Conservation (phyloP, 139 green algal genomes). For the Limnomonas spitsbergensis region DNA sequence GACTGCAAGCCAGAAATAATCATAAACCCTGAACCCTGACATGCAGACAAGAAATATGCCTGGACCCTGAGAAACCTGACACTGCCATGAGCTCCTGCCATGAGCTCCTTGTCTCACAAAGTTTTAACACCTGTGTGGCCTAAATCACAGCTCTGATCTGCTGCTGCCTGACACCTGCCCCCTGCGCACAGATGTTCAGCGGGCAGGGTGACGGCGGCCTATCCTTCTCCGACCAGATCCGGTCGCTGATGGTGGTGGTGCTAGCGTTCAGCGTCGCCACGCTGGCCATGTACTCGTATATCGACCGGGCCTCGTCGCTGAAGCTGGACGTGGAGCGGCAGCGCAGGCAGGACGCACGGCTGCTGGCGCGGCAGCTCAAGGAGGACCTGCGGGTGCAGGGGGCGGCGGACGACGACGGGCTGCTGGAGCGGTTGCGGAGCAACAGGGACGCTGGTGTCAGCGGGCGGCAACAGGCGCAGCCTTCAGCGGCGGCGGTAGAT, state of each 20-base stretch:
- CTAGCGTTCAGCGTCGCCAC: conserved; percentile 29
- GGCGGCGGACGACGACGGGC: not conserved
- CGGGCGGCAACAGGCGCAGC: not conserved
- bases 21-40: too few relatives aligned
- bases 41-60: too few relatives aligned
- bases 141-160: too few relatives aligned
- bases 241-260: conserved; percentile 41
- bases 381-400: conserved; percentile 19
- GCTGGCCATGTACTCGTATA: conserved; percentile 37
- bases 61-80: too few relatives aligned
- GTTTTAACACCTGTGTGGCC: too few relatives aligned
- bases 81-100: too few relatives aligned
- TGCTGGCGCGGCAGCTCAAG: not conserved
- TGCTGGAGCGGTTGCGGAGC: conserved; percentile 5
- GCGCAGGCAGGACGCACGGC: not conserved
- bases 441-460: not conserved
- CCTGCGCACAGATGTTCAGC: not conserved
- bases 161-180: too few relatives aligned
- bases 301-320: conserved; percentile 1
- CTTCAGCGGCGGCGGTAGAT: conserved; percentile 2
- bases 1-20: too few relatives aligned
- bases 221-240: conserved; percentile 34
- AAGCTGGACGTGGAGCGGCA: not conserved
- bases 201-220: not conserved
- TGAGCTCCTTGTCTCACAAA: too few relatives aligned